phyloP scores from a whole-genome alignment of 2,329 filamentous ascomycete genomes.

The Elsinoe perseae region DNA sequence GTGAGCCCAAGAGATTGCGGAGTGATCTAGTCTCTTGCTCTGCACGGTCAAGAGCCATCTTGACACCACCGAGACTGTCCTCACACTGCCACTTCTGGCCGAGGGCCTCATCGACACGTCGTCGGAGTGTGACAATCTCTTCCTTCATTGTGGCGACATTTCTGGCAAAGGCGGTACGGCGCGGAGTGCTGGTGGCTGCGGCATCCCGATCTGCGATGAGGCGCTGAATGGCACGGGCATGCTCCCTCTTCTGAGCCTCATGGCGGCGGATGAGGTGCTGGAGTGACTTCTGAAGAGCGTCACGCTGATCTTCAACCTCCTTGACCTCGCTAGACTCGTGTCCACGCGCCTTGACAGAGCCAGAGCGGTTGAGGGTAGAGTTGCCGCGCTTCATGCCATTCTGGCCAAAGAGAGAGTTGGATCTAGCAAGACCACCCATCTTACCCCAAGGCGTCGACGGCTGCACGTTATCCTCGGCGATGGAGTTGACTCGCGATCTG shows the following conservation, averaged over 20 bases:
- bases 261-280: constrained; percentile 80
- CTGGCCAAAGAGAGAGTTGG: constrained; percentile 53
- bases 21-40: constrained; percentile 88
- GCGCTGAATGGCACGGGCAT: constrained; percentile 68
- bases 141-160: constrained; percentile 73
- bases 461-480: constrained; percentile 45
- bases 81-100: constrained; percentile 96
- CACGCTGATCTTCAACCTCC: constrained; percentile 86
- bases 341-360: constrained; percentile 34
- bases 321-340: constrained; percentile 57
- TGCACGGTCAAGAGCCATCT: constrained; percentile 93
- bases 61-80: constrained; percentile 76
- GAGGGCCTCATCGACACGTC: constrained; percentile 83
- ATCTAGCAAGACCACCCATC: constrained; percentile 36
- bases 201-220: constrained; percentile 73
- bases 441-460: constrained; percentile 25
- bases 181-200: constrained; percentile 56
- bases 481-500: constrained; percentile 46
- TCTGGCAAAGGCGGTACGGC: constrained; percentile 70
- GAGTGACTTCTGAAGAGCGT: constrained; percentile 81
- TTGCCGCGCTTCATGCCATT: constrained; percentile 26
- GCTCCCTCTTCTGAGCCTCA: constrained; percentile 73
- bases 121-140: constrained; percentile 76
- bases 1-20: constrained; percentile 48
- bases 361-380: constrained; percentile 24